Percentiles rank a stretch among this genome's conserved stretches.
Conservation (phyloP, 202 grass and related monocot genomes). For the Cymbopogon flexuosus region DNA sequence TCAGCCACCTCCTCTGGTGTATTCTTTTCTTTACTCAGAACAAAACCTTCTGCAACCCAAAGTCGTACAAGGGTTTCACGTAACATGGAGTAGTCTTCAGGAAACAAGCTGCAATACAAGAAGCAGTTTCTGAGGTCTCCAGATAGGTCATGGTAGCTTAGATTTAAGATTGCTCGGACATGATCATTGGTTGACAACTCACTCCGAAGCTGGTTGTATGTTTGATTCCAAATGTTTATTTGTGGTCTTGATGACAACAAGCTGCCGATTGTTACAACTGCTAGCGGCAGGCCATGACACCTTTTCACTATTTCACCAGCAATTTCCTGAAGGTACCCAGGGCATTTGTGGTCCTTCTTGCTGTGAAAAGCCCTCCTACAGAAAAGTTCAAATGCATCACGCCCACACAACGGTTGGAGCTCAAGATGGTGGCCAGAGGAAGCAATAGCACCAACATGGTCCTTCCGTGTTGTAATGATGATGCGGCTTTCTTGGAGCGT, state of each 20-base stretch:
- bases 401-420: conserved; percentile 16
- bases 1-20: conserved; percentile 56
- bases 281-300: conserved; percentile 54
- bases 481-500: conserved; percentile 16
- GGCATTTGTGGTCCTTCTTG: conserved; percentile 25
- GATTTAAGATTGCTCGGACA: conserved; percentile 23
- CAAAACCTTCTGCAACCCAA: conserved; percentile 52
- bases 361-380: conserved; percentile 33
- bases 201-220: conserved; percentile 28
- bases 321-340: not conserved
- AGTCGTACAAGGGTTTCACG: conserved; percentile 38
- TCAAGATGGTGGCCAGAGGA: not conserved
- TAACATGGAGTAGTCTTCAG: conserved; percentile 28
- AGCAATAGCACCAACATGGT: conserved; percentile 36
- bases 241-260: conserved; percentile 13
- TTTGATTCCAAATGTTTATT: conserved; percentile 23
- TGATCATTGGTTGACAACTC: conserved; percentile 18
- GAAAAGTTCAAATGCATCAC: conserved; percentile 35
- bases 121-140: conserved; percentile 48
- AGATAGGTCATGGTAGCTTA: conserved; percentile 44
- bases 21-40: not conserved
- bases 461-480: conserved; percentile 40
- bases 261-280: conserved; percentile 36
- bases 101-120: conserved; percentile 52
- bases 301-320: conserved; percentile 29